These are phyloP conservation scores for Fusarium robinianum DNA, from an alignment of 2,329 filamentous ascomycete genomes.

Conservation along the genomic window DNA sequence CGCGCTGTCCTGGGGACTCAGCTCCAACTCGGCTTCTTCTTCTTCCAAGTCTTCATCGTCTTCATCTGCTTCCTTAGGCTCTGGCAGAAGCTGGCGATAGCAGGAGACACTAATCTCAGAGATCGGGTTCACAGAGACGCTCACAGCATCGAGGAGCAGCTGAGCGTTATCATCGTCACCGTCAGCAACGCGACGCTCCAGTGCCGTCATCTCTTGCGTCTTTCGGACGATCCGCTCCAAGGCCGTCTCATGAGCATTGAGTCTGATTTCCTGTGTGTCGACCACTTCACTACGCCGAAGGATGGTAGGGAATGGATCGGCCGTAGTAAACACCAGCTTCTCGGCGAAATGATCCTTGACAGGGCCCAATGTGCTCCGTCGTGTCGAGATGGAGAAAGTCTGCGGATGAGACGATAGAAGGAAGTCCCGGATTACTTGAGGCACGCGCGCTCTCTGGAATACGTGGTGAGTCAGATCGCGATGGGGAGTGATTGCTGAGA, in stretches of 20 bases:
- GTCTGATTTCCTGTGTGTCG: slow-evolving; percentile 64
- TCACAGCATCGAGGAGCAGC: slow-evolving; percentile 74
- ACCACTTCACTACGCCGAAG: slow-evolving; percentile 85
- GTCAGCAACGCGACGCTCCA: slow-evolving; percentile 75
- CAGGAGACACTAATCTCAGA: slow-evolving; percentile 77
- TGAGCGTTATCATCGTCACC: slow-evolving; percentile 73
- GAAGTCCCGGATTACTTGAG: slow-evolving; percentile 83
- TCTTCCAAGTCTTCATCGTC: slow-evolving; percentile 44
- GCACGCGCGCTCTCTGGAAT: slow-evolving; percentile 85
- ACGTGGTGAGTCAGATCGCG: slow-evolving; percentile 82
- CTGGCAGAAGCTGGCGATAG: slow-evolving; percentile 75
- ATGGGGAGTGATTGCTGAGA: slow-evolving; percentile 80
- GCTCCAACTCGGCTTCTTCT: slow-evolving; percentile 53
- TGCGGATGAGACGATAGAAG: slow-evolving; percentile 78
- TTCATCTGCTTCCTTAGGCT: slow-evolving; percentile 46
- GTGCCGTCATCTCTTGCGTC: slow-evolving; percentile 77
- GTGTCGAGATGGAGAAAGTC: slow-evolving; percentile 76
- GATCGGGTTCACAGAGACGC: slow-evolving; percentile 73
- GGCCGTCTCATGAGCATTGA: slow-evolving; percentile 82
- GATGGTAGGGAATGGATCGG: slow-evolving; percentile 89
- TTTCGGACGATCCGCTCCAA: slow-evolving; percentile 89
- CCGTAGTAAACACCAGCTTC: slow-evolving; percentile 82
- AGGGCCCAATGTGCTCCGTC: slow-evolving; percentile 69
- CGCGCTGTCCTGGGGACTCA: slow-evolving; percentile 70
- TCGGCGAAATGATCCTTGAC: slow-evolving; percentile 77